Evolutionary conservation across 2,329 filamentous ascomycete genomes (phyloP).

Genomic region (Xylaria sp.): DNA sequence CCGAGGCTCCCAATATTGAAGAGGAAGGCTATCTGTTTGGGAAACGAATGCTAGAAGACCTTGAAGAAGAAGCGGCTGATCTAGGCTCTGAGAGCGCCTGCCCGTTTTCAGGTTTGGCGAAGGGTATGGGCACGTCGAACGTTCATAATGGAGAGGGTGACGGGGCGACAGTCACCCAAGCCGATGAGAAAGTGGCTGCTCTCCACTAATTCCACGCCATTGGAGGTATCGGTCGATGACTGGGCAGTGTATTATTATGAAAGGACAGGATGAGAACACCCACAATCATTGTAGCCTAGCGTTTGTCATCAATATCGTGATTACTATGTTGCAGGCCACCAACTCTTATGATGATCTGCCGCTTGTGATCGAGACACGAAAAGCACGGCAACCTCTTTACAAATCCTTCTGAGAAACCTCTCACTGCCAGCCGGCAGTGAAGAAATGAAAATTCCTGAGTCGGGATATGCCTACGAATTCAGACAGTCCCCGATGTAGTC

Average conservation of each 20-base stretch:
- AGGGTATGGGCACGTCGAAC: conserved; percentile 22
- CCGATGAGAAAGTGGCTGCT: not conserved
- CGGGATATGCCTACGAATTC: not conserved
- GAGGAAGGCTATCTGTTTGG: conserved; percentile 72
- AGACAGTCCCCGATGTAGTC: not conserved
- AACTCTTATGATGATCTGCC: not conserved
- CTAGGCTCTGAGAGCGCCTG: conserved; percentile 27
- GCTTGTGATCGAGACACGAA: not conserved
- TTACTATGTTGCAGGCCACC: not conserved
- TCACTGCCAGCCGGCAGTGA: not conserved
- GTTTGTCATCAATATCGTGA: not conserved
- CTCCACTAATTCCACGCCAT: not conserved
- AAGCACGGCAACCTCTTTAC: not conserved
- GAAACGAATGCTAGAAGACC: conserved; percentile 63
- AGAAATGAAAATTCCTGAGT: not conserved
- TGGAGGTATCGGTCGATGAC: not conserved
- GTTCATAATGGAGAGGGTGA: conserved; percentile 6
- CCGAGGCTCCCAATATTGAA: conserved; percentile 63
- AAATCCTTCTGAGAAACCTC: not conserved
- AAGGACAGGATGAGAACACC: conserved; percentile 9
- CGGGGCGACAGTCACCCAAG: conserved; percentile 2
- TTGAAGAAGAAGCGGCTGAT: conserved; percentile 51
- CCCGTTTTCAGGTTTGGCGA: conserved; percentile 41
- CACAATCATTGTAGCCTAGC: not conserved
- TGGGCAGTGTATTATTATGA: conserved; percentile 18